Base-by-base conservation (phyloP, 768 basidiomycete species). In the Tulasnella sp. region DNA sequence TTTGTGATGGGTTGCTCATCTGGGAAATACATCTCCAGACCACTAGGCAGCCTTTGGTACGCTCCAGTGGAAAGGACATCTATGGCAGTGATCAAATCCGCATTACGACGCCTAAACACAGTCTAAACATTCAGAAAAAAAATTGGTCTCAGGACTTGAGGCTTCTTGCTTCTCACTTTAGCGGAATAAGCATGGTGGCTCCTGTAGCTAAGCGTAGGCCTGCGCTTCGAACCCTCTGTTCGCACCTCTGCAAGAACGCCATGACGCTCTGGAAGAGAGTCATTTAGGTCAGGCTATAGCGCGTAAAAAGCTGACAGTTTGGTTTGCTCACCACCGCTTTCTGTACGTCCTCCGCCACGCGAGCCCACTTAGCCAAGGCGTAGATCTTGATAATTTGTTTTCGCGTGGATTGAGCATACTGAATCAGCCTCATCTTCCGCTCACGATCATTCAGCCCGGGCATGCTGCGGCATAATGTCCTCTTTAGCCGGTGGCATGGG, bases 321-420 rank as follows among this genome's bases (percentile, higher is more conserved):
- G 11, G 22, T 49, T 27, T 17, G 22, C 57, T 52, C 22, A 63
- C 88, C 89, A 91, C 89, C 75, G 84, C 86, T 71, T 86, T 88
- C 70, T 92, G 88, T 43, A 88, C 83, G 4, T 84, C 83, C 60
- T 80, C 80, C 43, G 87, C 85, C 68, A 92, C 90, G 61, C 86
- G 77, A 38, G 87, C 78, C 92, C 92, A 96, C 65, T 91, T 87
- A 7, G 80, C 78, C 27, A 92, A 79, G 10, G 90, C 92, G 66
- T 90, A 89, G 12, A 93, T 71, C 69, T 92, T 92, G 29, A 91
- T 84, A 31, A 91, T 80, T 66, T 94, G 91, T 66, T 91, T 86
- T 71, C 93, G 87, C 4, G 80, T 87, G 68, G 84, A 83, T n/a
- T 91, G 85, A 0, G 91, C 89, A 80, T 87, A 93, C 64, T 92